Evolutionary conservation across 2,329 filamentous ascomycete species (phyloP).

Genomic region (Tolypocladium paradoxum): DNA sequence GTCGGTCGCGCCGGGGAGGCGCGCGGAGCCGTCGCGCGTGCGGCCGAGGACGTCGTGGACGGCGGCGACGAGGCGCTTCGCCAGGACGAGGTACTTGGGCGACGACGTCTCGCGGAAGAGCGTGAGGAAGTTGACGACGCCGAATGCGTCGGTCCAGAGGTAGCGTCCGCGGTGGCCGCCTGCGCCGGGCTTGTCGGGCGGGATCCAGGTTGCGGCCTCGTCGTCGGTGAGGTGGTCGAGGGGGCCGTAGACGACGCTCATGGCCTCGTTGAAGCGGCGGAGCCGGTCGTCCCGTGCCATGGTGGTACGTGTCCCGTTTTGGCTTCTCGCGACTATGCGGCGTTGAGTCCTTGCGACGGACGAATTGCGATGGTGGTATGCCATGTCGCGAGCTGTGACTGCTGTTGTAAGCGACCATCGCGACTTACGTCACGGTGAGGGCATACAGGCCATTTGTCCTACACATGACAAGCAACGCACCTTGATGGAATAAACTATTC

Average conservation of each 20-base stretch:
- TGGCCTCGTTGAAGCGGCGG: constrained; percentile 21
- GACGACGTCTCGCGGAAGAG: constrained; percentile 29
- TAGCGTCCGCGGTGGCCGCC: constrained; percentile 48
- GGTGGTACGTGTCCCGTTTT: neutral
- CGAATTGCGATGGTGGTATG: neutral
- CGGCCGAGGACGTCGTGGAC: constrained; percentile 43
- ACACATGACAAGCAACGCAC: neutral
- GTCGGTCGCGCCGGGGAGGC: constrained; percentile 40
- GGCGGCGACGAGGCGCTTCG: constrained; percentile 33
- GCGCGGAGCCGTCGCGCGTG: constrained; percentile 34
- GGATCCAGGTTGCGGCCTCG: constrained; percentile 28
- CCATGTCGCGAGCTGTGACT: neutral
- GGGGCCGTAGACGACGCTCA: constrained; percentile 26
- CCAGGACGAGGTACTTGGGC: constrained; percentile 35
- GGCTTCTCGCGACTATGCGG: neutral
- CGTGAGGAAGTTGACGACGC: constrained; percentile 47
- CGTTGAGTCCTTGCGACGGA: neutral
- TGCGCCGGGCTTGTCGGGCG: constrained; percentile 31
- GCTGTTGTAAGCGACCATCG: neutral
- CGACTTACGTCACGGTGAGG: neutral
- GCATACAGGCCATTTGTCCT: neutral
- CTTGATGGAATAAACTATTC: too few species aligned
- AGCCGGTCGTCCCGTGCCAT: neutral
- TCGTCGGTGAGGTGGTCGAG: constrained; percentile 12
- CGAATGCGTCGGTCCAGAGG: constrained; percentile 51